phyloP scores from a whole-genome alignment of 2,329 filamentous ascomycete species.

The Claviceps humidiphila region DNA sequence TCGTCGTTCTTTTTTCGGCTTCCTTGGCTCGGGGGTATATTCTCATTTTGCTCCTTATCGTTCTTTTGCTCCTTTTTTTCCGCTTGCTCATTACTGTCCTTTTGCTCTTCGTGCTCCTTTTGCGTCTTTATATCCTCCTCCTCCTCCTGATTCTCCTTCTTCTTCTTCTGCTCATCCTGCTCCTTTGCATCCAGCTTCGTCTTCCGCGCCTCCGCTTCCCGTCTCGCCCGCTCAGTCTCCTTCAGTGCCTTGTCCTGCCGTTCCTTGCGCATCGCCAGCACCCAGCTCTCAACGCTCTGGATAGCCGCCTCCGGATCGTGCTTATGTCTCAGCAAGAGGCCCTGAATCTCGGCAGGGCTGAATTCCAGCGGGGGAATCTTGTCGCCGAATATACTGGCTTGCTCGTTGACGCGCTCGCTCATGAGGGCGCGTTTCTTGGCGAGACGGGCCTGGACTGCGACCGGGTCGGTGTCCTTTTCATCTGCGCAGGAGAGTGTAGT shows the following conservation, averaged over 20 bases:
- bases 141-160: background rate
- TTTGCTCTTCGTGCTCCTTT: background rate
- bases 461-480: constrained; percentile 14
- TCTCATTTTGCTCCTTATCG: background rate
- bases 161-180: background rate
- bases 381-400: constrained; percentile 35
- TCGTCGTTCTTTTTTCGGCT: constrained; percentile 3
- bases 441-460: constrained; percentile 15
- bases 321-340: constrained; percentile 44
- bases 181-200: background rate
- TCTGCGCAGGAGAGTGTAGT: constrained; percentile 6
- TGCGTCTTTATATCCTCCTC: background rate
- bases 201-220: constrained; percentile 10
- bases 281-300: constrained; percentile 33
- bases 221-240: constrained; percentile 13
- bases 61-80: background rate
- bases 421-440: constrained; percentile 21
- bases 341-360: constrained; percentile 48
- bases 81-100: background rate
- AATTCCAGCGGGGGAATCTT: constrained; percentile 42
- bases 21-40: background rate
- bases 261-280: constrained; percentile 34
- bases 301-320: constrained; percentile 35
- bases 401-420: constrained; percentile 25
- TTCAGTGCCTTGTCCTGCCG: constrained; percentile 28